phyloP scores from a whole-genome alignment of 2,329 filamentous ascomycete species.

The Drechslerella stenobrocha region DNA sequence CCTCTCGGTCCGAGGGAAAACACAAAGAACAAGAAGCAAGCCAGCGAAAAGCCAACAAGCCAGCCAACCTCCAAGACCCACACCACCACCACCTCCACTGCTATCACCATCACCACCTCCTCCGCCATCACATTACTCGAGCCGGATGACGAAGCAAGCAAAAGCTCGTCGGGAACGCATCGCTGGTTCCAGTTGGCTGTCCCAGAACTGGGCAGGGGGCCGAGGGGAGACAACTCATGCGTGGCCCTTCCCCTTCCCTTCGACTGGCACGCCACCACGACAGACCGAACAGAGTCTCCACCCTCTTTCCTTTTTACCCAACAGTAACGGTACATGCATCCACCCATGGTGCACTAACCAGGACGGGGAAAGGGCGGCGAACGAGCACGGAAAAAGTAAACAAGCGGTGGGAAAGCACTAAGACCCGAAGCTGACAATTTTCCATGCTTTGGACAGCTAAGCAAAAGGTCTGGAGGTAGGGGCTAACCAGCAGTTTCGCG shows the following conservation, averaged over 20 bases:
- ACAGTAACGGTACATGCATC: conserved; percentile 50
- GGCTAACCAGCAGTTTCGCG: background rate
- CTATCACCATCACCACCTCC: conserved; percentile 4
- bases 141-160: background rate
- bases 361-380: conserved; percentile 29
- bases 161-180: conserved; percentile 41
- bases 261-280: conserved; percentile 9
- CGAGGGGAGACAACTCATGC: conserved; percentile 31
- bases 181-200: conserved; percentile 47
- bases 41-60: background rate
- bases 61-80: conserved; percentile 15
- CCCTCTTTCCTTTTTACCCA: conserved; percentile 49
- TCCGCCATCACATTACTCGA: conserved; percentile 22
- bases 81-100: conserved; percentile 19
- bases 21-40: conserved; percentile 5
- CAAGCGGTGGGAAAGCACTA: conserved; percentile 41
- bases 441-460: conserved; percentile 47
- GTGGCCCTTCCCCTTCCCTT: conserved; percentile 15
- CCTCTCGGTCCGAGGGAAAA: conserved; percentile 42
- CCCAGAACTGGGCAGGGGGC: conserved; percentile 45
- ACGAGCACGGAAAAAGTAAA: conserved; percentile 42
- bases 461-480: conserved; percentile 11
- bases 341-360: conserved; percentile 41
- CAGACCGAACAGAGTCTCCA: conserved; percentile 29
- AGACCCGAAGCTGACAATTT: conserved; percentile 49